Base-by-base conservation (phyloP, 495 filamentous ascomycete genomes). In the Parathielavia appendiculata region DNA sequence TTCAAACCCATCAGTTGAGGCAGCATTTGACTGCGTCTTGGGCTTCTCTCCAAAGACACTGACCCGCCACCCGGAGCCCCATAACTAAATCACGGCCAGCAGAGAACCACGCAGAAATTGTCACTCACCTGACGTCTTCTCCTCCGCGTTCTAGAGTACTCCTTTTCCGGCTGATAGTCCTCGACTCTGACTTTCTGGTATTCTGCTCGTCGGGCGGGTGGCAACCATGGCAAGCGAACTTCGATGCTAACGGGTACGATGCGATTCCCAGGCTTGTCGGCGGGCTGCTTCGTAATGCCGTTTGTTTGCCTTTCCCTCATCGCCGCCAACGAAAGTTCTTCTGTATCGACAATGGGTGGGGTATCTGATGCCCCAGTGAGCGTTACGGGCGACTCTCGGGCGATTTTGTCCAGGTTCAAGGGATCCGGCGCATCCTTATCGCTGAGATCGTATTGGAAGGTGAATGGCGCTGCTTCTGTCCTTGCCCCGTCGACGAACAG, bases 371-470 rank as follows among this genome's bases (percentile, higher is more conserved):
- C 17, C 16, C 43, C 23, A 9, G 30, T 26, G 10, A 54, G 30
- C 3, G 50, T 23, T 10, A 48, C 58, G 9, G 54, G 38, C 17
- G 48, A 32, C 13, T 48, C 44, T 7, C 20, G 38, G 14, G 61
- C 51, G 23, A 55, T 60, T 11, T 61, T 57, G 34, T 67, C 57
- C 22, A 66, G 22, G 7, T 47, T 39, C 47, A 56, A 19, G 12
- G 47, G 52, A 16, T 59, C 56, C 14, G 46, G 45, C 2, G 14
- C 57, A 5, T 66, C 65, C 43, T 66, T 52, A 39, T 70, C 67
- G 13, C 65, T 66, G 1, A 65, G 43, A 11, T 65, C 64, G 8
- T 62, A 63, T 23, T 68, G 59, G 22, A 66, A 68, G 1, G 62
- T 63, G 38, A 62, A 68, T 0, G 58, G 35, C 4, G 36, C 36